Percentiles rank a stretch among this genome's conserved stretches.
phyloP scores from a whole-genome alignment of 1,284 basidiomycete species.

The Abortiporus biennis region DNA sequence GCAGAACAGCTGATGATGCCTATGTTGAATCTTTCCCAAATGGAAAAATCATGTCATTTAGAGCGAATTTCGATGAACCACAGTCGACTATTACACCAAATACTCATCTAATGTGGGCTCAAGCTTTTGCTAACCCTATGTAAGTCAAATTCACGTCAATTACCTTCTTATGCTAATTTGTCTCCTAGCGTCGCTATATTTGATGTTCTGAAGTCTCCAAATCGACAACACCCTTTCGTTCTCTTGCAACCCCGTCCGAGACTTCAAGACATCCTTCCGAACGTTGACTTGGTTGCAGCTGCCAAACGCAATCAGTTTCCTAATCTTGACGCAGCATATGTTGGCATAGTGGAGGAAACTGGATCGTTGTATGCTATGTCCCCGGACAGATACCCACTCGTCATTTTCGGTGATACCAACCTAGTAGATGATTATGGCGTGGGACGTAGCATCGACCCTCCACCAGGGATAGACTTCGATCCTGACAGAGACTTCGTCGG shows the following conservation, averaged over 20 bases:
- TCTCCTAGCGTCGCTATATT: slow-evolving; percentile 73
- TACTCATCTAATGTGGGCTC: slow-evolving; percentile 50
- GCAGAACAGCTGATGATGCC: slow-evolving; percentile 61
- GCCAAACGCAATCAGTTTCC: slow-evolving; percentile 31
- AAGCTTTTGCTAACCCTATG: slow-evolving; percentile 53
- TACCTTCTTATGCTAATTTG: neutral
- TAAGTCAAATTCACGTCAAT: slow-evolving; percentile 18
- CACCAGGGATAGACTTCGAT: slow-evolving; percentile 19
- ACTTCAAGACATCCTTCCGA: slow-evolving; percentile 57
- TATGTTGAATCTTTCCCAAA: slow-evolving; percentile 78
- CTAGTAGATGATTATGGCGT: slow-evolving; percentile 19
- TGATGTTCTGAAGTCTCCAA: slow-evolving; percentile 55
- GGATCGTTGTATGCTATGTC: slow-evolving; percentile 77
- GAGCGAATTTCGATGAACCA: slow-evolving; percentile 23
- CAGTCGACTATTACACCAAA: slow-evolving; percentile 24
- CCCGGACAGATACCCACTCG: slow-evolving; percentile 66
- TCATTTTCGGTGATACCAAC: slow-evolving; percentile 55
- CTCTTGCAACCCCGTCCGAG: slow-evolving; percentile 73
- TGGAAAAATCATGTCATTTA: slow-evolving; percentile 73
- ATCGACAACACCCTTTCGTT: slow-evolving; percentile 55
- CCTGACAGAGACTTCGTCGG: slow-evolving; percentile 9
- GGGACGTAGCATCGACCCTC: slow-evolving; percentile 29
- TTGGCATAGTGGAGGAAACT: slow-evolving; percentile 67
- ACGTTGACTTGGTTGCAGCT: slow-evolving; percentile 30
- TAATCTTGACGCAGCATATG: slow-evolving; percentile 55